Conservation (phyloP, 129 eudicot genomes). For the Lactuca sativa region DNA sequence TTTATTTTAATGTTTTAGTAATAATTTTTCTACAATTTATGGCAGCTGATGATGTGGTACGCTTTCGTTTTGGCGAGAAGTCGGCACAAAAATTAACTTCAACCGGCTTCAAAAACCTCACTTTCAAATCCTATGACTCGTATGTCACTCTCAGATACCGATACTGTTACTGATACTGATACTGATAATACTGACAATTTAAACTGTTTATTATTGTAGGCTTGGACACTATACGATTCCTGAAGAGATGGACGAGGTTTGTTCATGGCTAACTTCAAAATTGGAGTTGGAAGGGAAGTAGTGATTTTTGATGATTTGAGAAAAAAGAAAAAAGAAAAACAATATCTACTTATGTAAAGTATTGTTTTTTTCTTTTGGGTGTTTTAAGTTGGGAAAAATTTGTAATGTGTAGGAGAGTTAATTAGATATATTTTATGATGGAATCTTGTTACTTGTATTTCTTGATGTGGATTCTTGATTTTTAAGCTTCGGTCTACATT, state of each 20-base stretch:
- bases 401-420: neutral
- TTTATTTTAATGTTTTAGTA: neutral
- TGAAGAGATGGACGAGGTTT: constrained; percentile 84
- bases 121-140: constrained; percentile 73
- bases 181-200: neutral
- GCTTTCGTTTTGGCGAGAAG: constrained; percentile 68
- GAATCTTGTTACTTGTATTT: constrained; percentile 20
- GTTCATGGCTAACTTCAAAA: constrained; percentile 80
- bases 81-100: constrained; percentile 59
- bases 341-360: neutral
- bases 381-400: constrained; percentile 10
- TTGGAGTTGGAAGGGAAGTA: constrained; percentile 55
- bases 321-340: no score
- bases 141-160: constrained; percentile 25
- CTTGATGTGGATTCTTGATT: constrained; percentile 26
- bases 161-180: neutral
- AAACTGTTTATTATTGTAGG: constrained; percentile 34
- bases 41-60: constrained; percentile 89
- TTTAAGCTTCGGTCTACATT: constrained; percentile 7
- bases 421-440: constrained; percentile 1
- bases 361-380: no score
- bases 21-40: neutral
- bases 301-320: constrained; percentile 1
- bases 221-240: constrained; percentile 93
- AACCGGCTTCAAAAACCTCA: constrained; percentile 60